These are phyloP conservation scores for Blastocystis sp. DNA, from an alignment of 352 stramenopile genomes.

Conservation along the genomic window DNA sequence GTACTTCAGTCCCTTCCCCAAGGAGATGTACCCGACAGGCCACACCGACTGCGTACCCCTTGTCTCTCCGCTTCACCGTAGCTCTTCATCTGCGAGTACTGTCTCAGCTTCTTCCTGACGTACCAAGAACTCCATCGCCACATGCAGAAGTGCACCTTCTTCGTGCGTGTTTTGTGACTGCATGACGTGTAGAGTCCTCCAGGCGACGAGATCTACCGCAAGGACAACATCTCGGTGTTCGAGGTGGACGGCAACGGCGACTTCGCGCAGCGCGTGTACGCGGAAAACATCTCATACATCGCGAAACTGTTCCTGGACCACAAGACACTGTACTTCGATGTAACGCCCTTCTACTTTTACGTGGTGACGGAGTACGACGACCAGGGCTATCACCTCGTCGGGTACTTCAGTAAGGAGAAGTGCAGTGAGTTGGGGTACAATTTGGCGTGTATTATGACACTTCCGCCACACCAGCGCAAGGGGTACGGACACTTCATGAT, in stretches of 20 bases:
- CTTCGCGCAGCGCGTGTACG: conserved; percentile 81
- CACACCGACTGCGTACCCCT: conserved; percentile 82
- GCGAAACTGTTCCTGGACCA: conserved; percentile 90
- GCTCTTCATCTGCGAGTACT: conserved; percentile 78
- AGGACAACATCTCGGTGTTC: conserved; percentile 81
- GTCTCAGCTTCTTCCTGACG: conserved; percentile 66
- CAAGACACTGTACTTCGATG: conserved; percentile 90
- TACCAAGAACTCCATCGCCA: conserved; percentile 68
- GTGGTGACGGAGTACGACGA: conserved; percentile 85
- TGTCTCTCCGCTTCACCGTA: conserved; percentile 1
- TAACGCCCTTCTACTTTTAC: conserved; percentile 90
- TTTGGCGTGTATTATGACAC: conserved; percentile 88
- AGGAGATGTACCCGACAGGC: conserved; percentile 88
- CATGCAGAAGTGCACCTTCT: conserved; percentile 75
- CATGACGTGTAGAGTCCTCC: conserved; percentile 80
- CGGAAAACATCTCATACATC: conserved; percentile 88
- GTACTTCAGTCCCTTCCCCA: conserved; percentile 96
- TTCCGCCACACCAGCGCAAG: conserved; percentile 85
- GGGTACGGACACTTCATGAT: conserved; percentile 89
- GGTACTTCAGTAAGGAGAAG: conserved; percentile 91
- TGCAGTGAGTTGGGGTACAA: conserved; percentile 85
- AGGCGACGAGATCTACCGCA: conserved; percentile 81
- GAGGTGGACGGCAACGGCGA: conserved; percentile 82
- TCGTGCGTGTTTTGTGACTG: conserved; percentile 77
- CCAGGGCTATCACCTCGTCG: conserved; percentile 85